Conservation (phyloP, 148 eudicot genomes). For the Tetragonia tetragonoides region DNA sequence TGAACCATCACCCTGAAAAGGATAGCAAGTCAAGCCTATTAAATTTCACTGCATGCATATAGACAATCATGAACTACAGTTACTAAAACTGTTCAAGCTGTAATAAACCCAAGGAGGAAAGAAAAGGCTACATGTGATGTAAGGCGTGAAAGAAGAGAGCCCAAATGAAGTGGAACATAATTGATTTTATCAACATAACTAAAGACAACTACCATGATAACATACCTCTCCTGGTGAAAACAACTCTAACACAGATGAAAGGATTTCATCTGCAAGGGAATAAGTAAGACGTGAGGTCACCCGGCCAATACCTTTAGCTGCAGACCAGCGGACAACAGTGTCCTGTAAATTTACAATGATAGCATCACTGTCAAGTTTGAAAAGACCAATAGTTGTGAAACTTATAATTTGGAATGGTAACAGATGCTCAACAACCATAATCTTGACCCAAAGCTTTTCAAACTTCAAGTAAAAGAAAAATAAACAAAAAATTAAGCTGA, state of each 20-base stretch:
- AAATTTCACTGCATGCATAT: conserved; percentile 7
- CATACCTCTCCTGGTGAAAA: conserved; percentile 93
- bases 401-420: not conserved
- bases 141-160: not conserved
- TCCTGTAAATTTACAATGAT: conserved; percentile 47
- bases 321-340: conserved; percentile 99
- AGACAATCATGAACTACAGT: not conserved
- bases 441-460: not conserved
- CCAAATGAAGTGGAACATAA: not conserved
- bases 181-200: not conserved
- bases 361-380: conserved; percentile 4
- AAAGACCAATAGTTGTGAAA: not conserved
- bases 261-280: conserved; percentile 86
- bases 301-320: conserved; percentile 98
- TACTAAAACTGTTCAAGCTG: not conserved
- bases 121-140: not conserved
- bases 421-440: not conserved
- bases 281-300: conserved; percentile 75
- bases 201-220: conserved; percentile 18
- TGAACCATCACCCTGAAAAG: conserved; percentile 91
- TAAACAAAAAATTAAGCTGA: not conserved
- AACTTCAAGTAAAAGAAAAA: not conserved
- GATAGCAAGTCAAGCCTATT: conserved; percentile 8
- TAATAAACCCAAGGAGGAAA: not conserved
- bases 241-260: conserved; percentile 84